These are phyloP conservation scores for Fusarium foetens DNA, from an alignment of 2,329 filamentous ascomycete genomes.

Conservation along the genomic window DNA sequence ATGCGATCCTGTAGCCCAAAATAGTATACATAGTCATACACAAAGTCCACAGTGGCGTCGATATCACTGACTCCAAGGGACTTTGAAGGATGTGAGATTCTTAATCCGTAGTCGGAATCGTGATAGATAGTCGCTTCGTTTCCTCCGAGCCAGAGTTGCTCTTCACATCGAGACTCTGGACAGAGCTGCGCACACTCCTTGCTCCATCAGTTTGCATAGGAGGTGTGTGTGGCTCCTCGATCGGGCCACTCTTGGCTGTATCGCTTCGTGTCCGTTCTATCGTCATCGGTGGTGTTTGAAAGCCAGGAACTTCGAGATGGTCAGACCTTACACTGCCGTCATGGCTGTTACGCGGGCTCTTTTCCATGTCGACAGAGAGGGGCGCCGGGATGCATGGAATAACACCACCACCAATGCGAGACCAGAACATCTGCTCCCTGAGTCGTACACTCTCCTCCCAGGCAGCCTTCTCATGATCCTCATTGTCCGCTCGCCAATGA, in stretches of 20 bases:
- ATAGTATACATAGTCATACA: constrained; percentile 42
- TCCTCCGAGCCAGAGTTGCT: constrained; percentile 39
- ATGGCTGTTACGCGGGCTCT: constrained; percentile 50
- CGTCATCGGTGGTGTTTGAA: constrained; percentile 39
- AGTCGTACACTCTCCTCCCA: constrained; percentile 96
- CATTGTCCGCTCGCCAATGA: constrained; percentile 85
- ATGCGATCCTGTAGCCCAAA: constrained; percentile 30
- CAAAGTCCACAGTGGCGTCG: constrained; percentile 9
- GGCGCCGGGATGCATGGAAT: constrained; percentile 66
- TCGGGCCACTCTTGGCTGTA: constrained; percentile 16
- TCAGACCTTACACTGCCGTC: constrained; percentile 41
- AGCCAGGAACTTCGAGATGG: constrained; percentile 35
- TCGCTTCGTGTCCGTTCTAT: constrained; percentile 32
- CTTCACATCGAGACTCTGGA: constrained; percentile 45
- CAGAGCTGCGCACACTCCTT: constrained; percentile 41
- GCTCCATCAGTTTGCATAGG: constrained; percentile 45
- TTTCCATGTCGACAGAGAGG: constrained; percentile 45
- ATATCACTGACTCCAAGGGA: background rate
- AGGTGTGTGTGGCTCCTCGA: constrained; percentile 46
- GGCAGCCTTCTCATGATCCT: constrained; percentile 84
- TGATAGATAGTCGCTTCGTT: constrained; percentile 45
- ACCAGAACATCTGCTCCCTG: constrained; percentile 97
- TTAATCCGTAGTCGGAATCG: constrained; percentile 40
- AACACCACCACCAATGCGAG: constrained; percentile 89
- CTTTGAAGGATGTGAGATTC: constrained; percentile 6